Base-by-base conservation (phyloP, 2,329 filamentous ascomycete genomes). In the Nemania sp. region DNA sequence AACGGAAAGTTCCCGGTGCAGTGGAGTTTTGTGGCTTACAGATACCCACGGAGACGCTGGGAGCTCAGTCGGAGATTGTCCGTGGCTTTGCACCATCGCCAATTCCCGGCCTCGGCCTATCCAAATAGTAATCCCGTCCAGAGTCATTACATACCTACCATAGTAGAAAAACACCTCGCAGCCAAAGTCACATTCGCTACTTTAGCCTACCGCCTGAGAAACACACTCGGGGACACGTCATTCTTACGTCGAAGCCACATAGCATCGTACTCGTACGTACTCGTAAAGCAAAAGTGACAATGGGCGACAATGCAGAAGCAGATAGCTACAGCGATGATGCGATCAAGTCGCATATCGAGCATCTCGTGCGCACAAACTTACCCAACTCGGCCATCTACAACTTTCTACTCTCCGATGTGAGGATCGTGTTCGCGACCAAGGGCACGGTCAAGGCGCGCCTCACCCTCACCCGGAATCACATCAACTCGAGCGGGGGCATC, bases 401-500 rank as follows among this genome's bases (percentile, higher is more conserved):
- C 58, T 79, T 88, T 70, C 78, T 87, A 5, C 82, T 87, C 32
- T 79, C 84, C 1, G 79, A 82, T 26, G 82, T 85, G 49, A 76
- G 79, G 5, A 80, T 88, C 70, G 74, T 82, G 26, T 79, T 80
- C 3, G 83, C 86, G 10, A 71, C 78, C 0, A 78, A 78, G 55
- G 88, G 88, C 29, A 77, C 74, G 11, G 81, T 89, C 49, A 81
- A 78, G 20, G 83, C 86, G 10, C 82, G 79, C 0, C 81, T 90
- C 27, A 77, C 78, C 1, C 80, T 89, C 6, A 80, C 78, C 18
- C 69, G 78, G 11, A 83, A 85, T 71, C 91, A 93, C 78, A 84
- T 93, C 77, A 93, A 93, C 81, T 88, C 87, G 68, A 85, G 87
- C 64, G 86, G 88, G 5, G 88, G 87, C 22, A 84, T 94, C 8